Evolutionary conservation across 2,329 filamentous ascomycete genomes (phyloP), one percentile per base, ranked within the genome.

Genomic region (Chrysoporthe austroafricana): DNA sequence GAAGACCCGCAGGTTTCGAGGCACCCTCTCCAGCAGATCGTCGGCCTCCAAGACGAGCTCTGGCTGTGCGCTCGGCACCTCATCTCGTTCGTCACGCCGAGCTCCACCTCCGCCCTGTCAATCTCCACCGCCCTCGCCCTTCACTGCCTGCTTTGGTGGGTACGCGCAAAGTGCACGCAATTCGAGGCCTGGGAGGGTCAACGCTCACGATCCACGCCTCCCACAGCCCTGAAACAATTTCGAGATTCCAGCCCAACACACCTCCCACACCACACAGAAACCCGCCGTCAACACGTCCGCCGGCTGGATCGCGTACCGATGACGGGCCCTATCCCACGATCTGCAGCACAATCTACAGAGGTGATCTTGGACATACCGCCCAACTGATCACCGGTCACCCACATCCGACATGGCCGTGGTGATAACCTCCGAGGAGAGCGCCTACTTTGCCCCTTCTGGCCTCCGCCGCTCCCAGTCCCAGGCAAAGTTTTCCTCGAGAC

Each of bases 381-480:
- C 70, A 68, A 69, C 66, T 68, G 68, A 71, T 71, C 71, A 66
- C 70, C 69, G 66, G 70, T 69, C 54, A 57, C 69, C 64, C 46
- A 63, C 61, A 42, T 58, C 69, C 71, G 75, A 71, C 69, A 88
- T 88, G 86, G 85, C 86, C 50, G 83, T 86, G 71, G 85, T 87
- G 72, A 78, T 88, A 69, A 75, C 82, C 56, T 83, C 85, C 18
- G 87, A 89, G 73, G 87, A 90, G 73, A 83, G 79, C 71, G 80
- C 80, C 72, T 85, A 85, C 75, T 90, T 89, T 77, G 81, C 82
- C 57, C 78, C 85, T 18, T 81, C 84, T 61, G 76, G 82, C 34
- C 76, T 90, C 72, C 84, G 84, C 71, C 85, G 88, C 69, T 89
- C 88, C 14, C 85, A 88, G 71, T 90, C 88, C 3, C 86, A 88